Evolutionary conservation across 169 alveolate genomes (phyloP).

Genomic region (Miamiensis avidus): DNA sequence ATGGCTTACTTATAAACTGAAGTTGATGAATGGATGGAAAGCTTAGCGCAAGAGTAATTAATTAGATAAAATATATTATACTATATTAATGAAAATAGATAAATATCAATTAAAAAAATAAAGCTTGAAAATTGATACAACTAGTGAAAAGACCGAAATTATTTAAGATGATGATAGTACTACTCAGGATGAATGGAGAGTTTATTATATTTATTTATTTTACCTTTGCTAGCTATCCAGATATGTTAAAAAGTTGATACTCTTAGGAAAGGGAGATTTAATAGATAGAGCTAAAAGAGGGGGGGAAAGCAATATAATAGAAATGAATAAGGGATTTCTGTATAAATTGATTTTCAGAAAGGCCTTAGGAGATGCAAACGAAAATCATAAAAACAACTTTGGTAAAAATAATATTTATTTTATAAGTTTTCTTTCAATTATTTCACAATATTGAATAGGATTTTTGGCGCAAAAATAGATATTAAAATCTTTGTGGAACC

Average conservation of each 20-base stretch:
- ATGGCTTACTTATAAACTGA: neutral
- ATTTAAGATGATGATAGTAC: conserved; percentile 17
- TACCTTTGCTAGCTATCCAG: conserved; percentile 12
- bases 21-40: conserved; percentile 7
- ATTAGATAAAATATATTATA: too few species aligned
- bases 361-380: conserved; percentile 39
- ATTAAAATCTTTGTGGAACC: neutral
- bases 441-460: too few species aligned
- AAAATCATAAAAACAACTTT: neutral
- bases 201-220: conserved; percentile 29
- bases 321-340: conserved; percentile 32
- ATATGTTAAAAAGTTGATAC: conserved; percentile 1
- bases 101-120: too few species aligned
- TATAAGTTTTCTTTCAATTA: too few species aligned
- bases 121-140: conserved; percentile 16
- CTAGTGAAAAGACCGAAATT: conserved; percentile 37
- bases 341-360: conserved; percentile 36
- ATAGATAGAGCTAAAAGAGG: neutral
- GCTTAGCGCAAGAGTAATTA: neutral
- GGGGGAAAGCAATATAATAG: neutral
- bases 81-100: neutral
- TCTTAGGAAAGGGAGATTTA: neutral
- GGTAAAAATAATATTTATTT: neutral
- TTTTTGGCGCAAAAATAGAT: too few species aligned
- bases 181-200: conserved; percentile 37